A percentile compares a stretch with the other conserved stretches of the same genome.
phyloP scores from a whole-genome alignment of 176 grass and related monocot genomes.

The Coix lacrymajobi region DNA sequence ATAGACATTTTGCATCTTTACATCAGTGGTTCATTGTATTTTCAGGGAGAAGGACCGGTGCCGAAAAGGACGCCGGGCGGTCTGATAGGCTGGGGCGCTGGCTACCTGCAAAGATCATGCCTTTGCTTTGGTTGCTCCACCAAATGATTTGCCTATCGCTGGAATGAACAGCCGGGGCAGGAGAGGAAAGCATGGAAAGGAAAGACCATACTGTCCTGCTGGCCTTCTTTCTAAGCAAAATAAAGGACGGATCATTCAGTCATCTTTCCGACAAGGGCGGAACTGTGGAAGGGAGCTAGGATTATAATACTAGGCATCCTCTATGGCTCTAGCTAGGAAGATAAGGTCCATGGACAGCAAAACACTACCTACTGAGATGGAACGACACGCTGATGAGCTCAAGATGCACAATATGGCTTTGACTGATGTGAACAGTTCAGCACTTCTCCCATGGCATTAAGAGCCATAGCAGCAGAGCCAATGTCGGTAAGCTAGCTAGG shows the following conservation, averaged over 20 bases:
- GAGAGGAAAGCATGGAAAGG: constrained; percentile 10
- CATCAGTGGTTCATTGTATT: constrained; percentile 12
- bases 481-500: not conserved
- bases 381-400: not conserved
- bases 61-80: not conserved
- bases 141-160: constrained; percentile 28
- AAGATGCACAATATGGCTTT: not conserved
- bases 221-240: constrained; percentile 42
- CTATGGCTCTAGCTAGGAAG: constrained; percentile 4
- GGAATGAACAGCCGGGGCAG: constrained; percentile 9
- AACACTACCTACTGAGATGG: not conserved
- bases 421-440: not conserved
- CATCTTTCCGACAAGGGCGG: constrained; percentile 47
- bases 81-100: constrained; percentile 23
- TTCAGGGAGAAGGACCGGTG: constrained; percentile 21
- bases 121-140: constrained; percentile 28
- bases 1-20: constrained; percentile 24
- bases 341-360: not conserved
- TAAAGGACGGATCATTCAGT: constrained; percentile 6
- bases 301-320: constrained; percentile 2
- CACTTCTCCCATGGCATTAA: not conserved
- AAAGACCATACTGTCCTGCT: constrained; percentile 16
- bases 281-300: constrained; percentile 36
- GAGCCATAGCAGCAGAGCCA: not conserved
- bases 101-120: constrained; percentile 15